Evolutionary conservation across 306 rosid genomes (phyloP), one percentile per base, ranked within the genome.

Genomic region (Aeschynomene evenia): DNA sequence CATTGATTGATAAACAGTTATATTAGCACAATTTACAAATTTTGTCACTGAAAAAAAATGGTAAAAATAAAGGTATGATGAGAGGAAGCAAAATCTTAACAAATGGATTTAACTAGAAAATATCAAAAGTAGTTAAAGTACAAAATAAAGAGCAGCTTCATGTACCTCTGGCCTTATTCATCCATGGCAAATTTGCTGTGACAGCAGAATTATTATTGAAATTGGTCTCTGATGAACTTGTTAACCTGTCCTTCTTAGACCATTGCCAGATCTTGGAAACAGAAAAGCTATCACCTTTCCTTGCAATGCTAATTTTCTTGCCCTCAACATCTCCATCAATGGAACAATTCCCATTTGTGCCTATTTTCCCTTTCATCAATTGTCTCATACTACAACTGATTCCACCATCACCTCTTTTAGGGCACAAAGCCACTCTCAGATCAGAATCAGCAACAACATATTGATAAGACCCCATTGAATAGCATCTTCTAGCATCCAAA

Each of bases 241-340:
- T 82, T 71, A 81, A 80, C 85, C 80, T 89, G 31, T 75, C 91
- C 76, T 93, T 90, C 86, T 58, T 88, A 36, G 97, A 86, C 96
- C 98, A 90, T 68, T 79, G 85, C 97, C 98, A 93, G 70, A 93
- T 85, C 77, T 93, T 90, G 55, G 98, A 93, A 50, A 90, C 97
- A 73, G 98, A 93, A 77, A 88, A 86, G 82, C 98, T 93, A 20
- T 93, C 97, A 54, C 90, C 95, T 88, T 90, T 93, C 58, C 91
- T 78, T 71, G 84, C 88, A 74, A 73, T 68, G 73, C 72, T 88
- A 59, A 89, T 83, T 62, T 80, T 90, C 73, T 90, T 88, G 24
- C 84, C 91, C 68, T 92, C 96, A 42, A 69, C 67, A 69, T 88
- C 92, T 26, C 80, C 87, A 77, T 85, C 93, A 73, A 46, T 26